Conservation (phyloP, 352 stramenopile genomes). For the Globisporangium paroecandrum region DNA sequence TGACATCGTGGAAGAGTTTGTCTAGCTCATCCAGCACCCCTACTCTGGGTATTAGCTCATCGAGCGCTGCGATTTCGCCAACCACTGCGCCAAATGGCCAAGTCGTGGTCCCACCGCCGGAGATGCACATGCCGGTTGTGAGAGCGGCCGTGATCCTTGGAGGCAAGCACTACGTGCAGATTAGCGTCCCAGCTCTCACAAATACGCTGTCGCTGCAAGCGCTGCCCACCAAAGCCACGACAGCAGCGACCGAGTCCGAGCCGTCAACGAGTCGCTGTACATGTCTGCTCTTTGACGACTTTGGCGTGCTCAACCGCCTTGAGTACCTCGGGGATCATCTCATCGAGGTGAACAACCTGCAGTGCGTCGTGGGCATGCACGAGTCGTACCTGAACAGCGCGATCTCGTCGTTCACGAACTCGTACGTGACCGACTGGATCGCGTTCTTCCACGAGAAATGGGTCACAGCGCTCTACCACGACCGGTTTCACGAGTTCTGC, state of each 20-base stretch:
- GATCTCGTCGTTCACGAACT: conserved; percentile 62
- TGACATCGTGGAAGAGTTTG: conserved; percentile 11
- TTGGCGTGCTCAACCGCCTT: conserved; percentile 65
- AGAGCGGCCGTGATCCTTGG: conserved; percentile 36
- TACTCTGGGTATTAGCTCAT: not conserved
- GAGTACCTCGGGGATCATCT: conserved; percentile 59
- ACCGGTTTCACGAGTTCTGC: conserved; percentile 77
- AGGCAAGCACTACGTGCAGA: conserved; percentile 65
- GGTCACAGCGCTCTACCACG: conserved; percentile 68
- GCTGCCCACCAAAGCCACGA: conserved; percentile 43
- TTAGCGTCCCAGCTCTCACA: conserved; percentile 65
- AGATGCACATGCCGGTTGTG: conserved; percentile 72
- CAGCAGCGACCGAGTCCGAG: conserved; percentile 12
- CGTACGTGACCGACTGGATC: conserved; percentile 80
- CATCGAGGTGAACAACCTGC: conserved; percentile 65
- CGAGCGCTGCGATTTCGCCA: not conserved
- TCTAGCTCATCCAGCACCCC: conserved; percentile 9
- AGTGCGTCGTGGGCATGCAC: conserved; percentile 76
- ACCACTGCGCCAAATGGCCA: conserved; percentile 13
- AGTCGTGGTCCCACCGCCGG: conserved; percentile 46
- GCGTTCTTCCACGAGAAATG: conserved; percentile 81
- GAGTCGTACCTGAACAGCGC: conserved; percentile 86
- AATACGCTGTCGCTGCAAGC: conserved; percentile 65
- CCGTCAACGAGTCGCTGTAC: conserved; percentile 39
- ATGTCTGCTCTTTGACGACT: conserved; percentile 73